A percentile compares a stretch with the other conserved stretches of the same genome.
These are phyloP conservation scores for Luffa aegyptiaca DNA, from an alignment of 306 rosid species.

Conservation along the genomic window DNA sequence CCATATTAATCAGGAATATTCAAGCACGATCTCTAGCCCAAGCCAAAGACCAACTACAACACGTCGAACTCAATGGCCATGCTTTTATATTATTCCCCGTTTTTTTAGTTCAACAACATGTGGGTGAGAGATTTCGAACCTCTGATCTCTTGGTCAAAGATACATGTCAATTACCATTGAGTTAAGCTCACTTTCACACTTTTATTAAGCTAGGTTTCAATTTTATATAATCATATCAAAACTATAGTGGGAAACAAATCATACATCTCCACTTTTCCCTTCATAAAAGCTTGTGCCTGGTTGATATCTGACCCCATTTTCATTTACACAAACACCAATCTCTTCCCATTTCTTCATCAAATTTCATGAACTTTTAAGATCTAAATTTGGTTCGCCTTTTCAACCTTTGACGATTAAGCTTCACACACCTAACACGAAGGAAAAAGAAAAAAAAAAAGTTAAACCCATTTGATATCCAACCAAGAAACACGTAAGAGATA, in stretches of 20 bases:
- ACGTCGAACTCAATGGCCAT: neutral
- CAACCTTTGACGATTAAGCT: neutral
- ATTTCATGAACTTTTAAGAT: neutral
- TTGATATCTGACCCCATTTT: neutral
- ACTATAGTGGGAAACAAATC: neutral
- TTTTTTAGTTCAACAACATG: too few species aligned
- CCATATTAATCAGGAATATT: neutral
- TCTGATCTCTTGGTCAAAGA: too few species aligned
- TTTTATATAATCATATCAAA: neutral
- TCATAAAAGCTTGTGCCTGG: neutral
- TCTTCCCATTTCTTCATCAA: neutral
- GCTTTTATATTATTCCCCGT: neutral
- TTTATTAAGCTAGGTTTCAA: neutral
- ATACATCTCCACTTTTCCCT: neutral
- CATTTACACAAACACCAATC: neutral
- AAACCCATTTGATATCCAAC: too few species aligned
- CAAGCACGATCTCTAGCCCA: neutral
- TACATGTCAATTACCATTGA: too few species aligned
- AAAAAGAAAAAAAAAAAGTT: too few species aligned
- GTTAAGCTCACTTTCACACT: too few species aligned
- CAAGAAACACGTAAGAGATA: too few species aligned
- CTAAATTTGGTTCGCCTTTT: neutral
- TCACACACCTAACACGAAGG: too few species aligned
- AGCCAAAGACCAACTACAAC: neutral
- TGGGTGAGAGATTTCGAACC: too few species aligned